A percentile compares a stretch with the other conserved stretches of the same genome.
These are phyloP conservation scores for Angomonas desouzai DNA, from an alignment of 208 protist genomes.

Conservation along the genomic window DNA sequence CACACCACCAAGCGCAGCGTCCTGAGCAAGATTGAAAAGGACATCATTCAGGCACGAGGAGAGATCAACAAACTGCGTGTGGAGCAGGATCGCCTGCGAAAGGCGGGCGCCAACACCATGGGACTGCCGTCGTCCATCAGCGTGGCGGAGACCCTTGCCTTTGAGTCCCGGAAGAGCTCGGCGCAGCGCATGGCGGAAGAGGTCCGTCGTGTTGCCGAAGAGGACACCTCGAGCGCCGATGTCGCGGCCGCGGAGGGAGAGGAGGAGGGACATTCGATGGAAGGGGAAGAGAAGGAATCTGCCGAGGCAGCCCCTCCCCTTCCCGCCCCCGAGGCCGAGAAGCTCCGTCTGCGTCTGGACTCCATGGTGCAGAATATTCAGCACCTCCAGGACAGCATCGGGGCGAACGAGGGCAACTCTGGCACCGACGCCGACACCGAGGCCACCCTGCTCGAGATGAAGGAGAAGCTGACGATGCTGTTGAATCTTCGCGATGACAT, in stretches of 20 bases:
- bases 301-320: not conserved
- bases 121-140: slow-evolving; percentile 66
- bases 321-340: slow-evolving; percentile 33
- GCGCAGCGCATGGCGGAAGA: slow-evolving; percentile 15
- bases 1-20: slow-evolving; percentile 61
- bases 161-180: slow-evolving; percentile 41
- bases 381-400: slow-evolving; percentile 69
- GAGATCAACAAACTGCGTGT: slow-evolving; percentile 73
- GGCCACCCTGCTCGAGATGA: slow-evolving; percentile 65
- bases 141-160: slow-evolving; percentile 68
- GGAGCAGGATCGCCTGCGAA: slow-evolving; percentile 84
- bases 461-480: slow-evolving; percentile 72
- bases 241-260: slow-evolving; percentile 5
- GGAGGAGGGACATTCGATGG: not conserved
- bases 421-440: slow-evolving; percentile 63
- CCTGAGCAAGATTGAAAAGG: slow-evolving; percentile 73
- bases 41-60: slow-evolving; percentile 60
- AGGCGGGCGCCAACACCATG: slow-evolving; percentile 50
- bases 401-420: slow-evolving; percentile 28
- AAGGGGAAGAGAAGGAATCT: slow-evolving; percentile 4
- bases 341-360: slow-evolving; percentile 61
- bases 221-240: not conserved
- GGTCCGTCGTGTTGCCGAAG: slow-evolving; percentile 6
- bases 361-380: slow-evolving; percentile 76
- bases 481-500: slow-evolving; percentile 79